Evolutionary conservation across 768 basidiomycete species (phyloP).

Genomic region (Chiua virens): DNA sequence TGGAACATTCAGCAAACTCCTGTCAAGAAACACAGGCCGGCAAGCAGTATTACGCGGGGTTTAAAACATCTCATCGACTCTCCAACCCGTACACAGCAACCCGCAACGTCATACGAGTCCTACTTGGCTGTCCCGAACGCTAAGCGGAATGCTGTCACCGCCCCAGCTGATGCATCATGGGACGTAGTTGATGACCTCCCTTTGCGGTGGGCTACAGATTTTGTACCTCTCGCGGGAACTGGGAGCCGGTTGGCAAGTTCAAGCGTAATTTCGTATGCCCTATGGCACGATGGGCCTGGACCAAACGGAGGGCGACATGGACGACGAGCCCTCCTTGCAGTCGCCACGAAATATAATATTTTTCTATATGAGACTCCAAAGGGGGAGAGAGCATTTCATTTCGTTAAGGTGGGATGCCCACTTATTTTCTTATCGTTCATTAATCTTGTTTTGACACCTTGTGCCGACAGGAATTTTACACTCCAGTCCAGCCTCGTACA

Average conservation of each 20-base stretch:
- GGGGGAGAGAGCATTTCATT: conserved; percentile 80
- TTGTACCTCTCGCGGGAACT: conserved; percentile 68
- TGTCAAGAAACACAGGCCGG: conserved; percentile 48
- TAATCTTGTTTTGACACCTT: not conserved
- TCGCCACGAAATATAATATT: conserved; percentile 73
- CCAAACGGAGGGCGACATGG: conserved; percentile 45
- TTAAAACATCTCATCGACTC: conserved; percentile 56
- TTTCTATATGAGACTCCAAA: conserved; percentile 79
- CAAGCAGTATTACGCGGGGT: conserved; percentile 60
- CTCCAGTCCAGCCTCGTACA: conserved; percentile 64
- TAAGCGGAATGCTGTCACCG: conserved; percentile 24
- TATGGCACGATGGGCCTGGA: conserved; percentile 57
- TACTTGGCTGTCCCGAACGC: conserved; percentile 31
- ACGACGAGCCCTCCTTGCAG: conserved; percentile 60
- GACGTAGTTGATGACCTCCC: conserved; percentile 74
- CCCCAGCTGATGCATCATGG: conserved; percentile 57
- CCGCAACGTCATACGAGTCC: conserved; percentile 25
- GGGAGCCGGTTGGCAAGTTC: conserved; percentile 61
- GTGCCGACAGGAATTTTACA: conserved; percentile 77
- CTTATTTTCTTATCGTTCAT: conserved; percentile 23
- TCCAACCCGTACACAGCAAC: conserved; percentile 31
- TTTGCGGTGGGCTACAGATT: conserved; percentile 85
- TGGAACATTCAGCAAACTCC: conserved; percentile 51
- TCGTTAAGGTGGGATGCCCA: conserved; percentile 56
- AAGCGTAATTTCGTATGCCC: conserved; percentile 63